Base-by-base conservation (phyloP, 495 filamentous ascomycete genomes). In the Cetradonia linearis region DNA sequence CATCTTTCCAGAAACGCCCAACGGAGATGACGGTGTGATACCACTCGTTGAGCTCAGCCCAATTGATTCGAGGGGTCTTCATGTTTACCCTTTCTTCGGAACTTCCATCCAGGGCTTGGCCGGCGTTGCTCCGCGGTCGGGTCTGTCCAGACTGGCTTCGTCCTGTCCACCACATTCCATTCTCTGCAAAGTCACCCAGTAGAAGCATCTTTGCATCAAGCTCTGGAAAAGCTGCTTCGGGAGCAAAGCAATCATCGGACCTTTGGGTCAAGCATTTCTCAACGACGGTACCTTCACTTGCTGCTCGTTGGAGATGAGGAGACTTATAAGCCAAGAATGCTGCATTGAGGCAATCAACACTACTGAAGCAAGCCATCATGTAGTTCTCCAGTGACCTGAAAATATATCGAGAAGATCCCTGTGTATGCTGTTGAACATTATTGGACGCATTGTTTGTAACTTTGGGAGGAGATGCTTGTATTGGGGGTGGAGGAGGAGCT, bases 131-230 rank as follows among this genome's bases (percentile, higher is more conserved):
- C 27, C 44, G 49, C 27, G 59, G 16, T 44, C 62, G 53, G 18
- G n/a, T 5, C 9, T 34, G 37, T 25, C 63, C 42, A 9, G 42
- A 27, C 50, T 65, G 58, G 23, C 30, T 55, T 47, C 46, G 76
- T 25, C 83, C 85, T 55, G 82, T 86, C 88, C 88, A 93, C 89
- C 88, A 93, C 16, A 80, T 80, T 2, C 88, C 88, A 68, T 92
- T 93, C 69, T 93, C 88, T 0, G 85, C 85, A 62, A 93, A 73
- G 61, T 92, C 82, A 16, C 88, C 89, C n/a, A 90, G 69, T 14
- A 92, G 76, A 14, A 93, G 74, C 0, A 87, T 84, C 70, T 91
- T 93, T 0, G 86, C 81, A 69, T 93, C 89, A 30, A 89, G 70
- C 55, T 83, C 79, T 30, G 79, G 80, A 5, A 79, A 62, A 9